These are phyloP conservation scores for Calocybe gangraenosa DNA, from an alignment of 768 basidiomycete genomes.

Conservation along the genomic window DNA sequence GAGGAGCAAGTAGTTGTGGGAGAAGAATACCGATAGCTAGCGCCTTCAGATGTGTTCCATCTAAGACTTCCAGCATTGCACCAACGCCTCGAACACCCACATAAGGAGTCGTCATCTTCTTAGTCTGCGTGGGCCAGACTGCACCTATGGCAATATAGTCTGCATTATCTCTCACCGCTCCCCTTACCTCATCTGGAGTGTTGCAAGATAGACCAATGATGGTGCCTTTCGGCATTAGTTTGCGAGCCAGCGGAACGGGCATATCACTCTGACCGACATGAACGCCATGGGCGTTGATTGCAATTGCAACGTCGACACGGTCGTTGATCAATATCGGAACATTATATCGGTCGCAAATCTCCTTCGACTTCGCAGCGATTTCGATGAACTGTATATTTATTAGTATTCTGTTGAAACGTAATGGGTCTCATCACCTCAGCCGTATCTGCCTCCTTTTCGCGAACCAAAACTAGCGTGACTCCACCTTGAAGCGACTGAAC, in stretches of 20 bases:
- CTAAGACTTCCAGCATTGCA: slow-evolving; percentile 57
- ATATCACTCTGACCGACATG: slow-evolving; percentile 91
- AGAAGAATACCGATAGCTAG: slow-evolving; percentile 75
- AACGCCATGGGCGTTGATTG: slow-evolving; percentile 71
- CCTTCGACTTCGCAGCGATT: slow-evolving; percentile 66
- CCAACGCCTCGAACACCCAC: slow-evolving; percentile 76
- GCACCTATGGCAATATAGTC: slow-evolving; percentile 92
- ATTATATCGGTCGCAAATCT: slow-evolving; percentile 67
- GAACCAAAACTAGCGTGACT: slow-evolving; percentile 84
- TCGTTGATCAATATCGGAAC: slow-evolving; percentile 88
- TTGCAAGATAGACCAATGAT: slow-evolving; percentile 84
- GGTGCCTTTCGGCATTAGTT: slow-evolving; percentile 60
- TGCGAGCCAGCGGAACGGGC: slow-evolving; percentile 60
- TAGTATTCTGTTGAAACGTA: neutral
- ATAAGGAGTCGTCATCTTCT: slow-evolving; percentile 58
- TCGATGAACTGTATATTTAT: slow-evolving; percentile 58
- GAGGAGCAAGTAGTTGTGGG: neutral
- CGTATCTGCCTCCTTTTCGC: slow-evolving; percentile 83
- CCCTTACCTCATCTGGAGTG: slow-evolving; percentile 55
- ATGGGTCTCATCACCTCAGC: slow-evolving; percentile 52
- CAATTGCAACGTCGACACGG: slow-evolving; percentile 82
- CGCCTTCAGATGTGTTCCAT: slow-evolving; percentile 59
- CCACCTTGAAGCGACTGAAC: slow-evolving; percentile 76
- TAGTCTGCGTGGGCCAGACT: slow-evolving; percentile 78
- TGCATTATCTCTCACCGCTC: slow-evolving; percentile 58